Percentiles rank a stretch among this genome's conserved stretches.
phyloP scores from a whole-genome alignment of 2,329 filamentous ascomycete genomes.

The Aureobasidium pullulans region DNA sequence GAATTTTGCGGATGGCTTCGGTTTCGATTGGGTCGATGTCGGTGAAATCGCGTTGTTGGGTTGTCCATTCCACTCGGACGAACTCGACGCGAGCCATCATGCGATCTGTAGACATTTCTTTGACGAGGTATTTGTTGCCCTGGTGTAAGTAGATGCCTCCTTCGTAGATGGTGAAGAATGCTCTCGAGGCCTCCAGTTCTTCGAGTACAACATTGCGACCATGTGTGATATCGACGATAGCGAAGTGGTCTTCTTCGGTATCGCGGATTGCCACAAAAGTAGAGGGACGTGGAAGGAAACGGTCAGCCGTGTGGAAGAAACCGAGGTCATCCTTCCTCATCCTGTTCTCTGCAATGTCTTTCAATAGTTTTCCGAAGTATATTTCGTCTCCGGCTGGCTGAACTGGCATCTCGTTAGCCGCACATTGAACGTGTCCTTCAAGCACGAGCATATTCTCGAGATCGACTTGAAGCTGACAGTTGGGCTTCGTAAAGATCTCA shows the following conservation, averaged over 20 bases:
- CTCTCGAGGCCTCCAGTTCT: constrained; percentile 91
- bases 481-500: constrained; percentile 86
- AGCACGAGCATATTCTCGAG: constrained; percentile 84
- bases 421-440: constrained; percentile 92
- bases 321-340: constrained; percentile 67
- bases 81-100: constrained; percentile 80
- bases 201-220: constrained; percentile 79
- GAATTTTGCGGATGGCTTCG: constrained; percentile 72
- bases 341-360: constrained; percentile 63
- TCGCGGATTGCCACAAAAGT: constrained; percentile 82
- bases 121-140: constrained; percentile 85
- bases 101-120: constrained; percentile 74
- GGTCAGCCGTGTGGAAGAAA: constrained; percentile 83
- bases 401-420: constrained; percentile 90
- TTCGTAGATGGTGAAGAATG: constrained; percentile 92
- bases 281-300: constrained; percentile 79
- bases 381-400: constrained; percentile 62
- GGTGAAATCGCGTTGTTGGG: constrained; percentile 84
- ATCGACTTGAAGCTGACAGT: constrained; percentile 83
- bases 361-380: constrained; percentile 73
- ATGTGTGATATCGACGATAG: constrained; percentile 81
- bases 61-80: constrained; percentile 92
- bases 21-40: constrained; percentile 92
- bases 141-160: constrained; percentile 96
- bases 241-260: constrained; percentile 85